These are phyloP conservation scores for Thelonectria blattea DNA, from an alignment of 2,329 filamentous ascomycete genomes.

Conservation along the genomic window DNA sequence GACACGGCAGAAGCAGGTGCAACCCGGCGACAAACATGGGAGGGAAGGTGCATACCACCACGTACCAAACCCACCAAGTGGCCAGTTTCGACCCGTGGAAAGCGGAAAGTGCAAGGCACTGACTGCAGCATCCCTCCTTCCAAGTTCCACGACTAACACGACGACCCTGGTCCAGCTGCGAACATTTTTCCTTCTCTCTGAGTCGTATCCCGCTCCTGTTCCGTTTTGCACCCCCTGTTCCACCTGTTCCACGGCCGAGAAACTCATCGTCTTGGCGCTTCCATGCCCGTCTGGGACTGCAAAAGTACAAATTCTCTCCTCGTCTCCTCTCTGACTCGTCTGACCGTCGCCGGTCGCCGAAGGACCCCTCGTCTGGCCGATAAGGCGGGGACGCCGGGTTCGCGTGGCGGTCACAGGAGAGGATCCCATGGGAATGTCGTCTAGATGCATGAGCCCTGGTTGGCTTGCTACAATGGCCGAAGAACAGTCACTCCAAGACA, in stretches of 20 bases:
- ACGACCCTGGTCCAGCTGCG: background rate
- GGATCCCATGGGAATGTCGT: slow-evolving; percentile 13
- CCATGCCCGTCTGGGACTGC: background rate
- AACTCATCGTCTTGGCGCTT: slow-evolving; percentile 8
- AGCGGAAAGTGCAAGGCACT: no score
- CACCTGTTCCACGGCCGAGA: slow-evolving; percentile 3
- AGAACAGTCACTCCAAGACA: background rate
- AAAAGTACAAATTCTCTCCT: background rate
- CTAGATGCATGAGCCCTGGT: slow-evolving; percentile 12
- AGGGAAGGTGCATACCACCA: background rate
- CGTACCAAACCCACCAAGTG: background rate
- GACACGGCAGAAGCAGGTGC: background rate
- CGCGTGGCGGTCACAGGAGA: slow-evolving; percentile 19
- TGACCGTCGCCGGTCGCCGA: slow-evolving; percentile 5
- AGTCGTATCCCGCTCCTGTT: slow-evolving; percentile 6
- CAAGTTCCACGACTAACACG: background rate
- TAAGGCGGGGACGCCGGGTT: slow-evolving; percentile 16
- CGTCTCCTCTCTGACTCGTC: background rate
- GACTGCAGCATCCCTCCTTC: no score
- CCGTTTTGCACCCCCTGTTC: slow-evolving; percentile 8
- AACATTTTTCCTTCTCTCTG: slow-evolving; percentile 3
- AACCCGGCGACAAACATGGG: slow-evolving; percentile 1
- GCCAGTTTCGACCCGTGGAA: background rate
- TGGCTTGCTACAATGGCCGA: slow-evolving; percentile 2
- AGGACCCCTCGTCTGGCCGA: slow-evolving; percentile 1